Conservation (phyloP, 2,329 filamentous ascomycete species). For the Sordariomycetes sp. region DNA sequence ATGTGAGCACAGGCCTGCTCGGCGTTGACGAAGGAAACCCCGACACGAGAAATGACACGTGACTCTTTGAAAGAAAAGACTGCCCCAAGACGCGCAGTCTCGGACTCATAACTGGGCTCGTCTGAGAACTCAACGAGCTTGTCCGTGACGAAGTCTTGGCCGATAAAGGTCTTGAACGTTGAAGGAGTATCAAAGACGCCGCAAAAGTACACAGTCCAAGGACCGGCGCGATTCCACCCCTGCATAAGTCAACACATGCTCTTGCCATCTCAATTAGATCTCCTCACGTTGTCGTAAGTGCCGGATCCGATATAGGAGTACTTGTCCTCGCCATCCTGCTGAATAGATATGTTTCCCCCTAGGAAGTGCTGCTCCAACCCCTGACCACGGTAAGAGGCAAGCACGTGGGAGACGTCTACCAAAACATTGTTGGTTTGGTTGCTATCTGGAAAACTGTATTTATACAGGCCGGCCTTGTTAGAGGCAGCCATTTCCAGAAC, state of each 20-base stretch:
- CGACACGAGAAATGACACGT: constrained; percentile 54
- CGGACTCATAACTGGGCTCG: constrained; percentile 20
- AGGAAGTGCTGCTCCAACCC: constrained; percentile 54
- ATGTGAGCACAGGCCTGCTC: constrained; percentile 62
- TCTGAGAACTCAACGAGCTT: constrained; percentile 21
- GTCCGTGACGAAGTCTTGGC: constrained; percentile 18
- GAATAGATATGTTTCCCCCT: constrained; percentile 46
- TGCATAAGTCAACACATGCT: constrained; percentile 13
- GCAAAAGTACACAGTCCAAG: constrained; percentile 57
- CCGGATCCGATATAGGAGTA: constrained; percentile 49
- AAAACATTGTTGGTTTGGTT: constrained; percentile 35
- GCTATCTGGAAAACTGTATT: constrained; percentile 46
- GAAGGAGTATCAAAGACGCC: constrained; percentile 44
- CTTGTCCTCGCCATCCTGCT: constrained; percentile 22
- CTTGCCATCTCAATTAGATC: too few relatives aligned
- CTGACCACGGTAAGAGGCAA: constrained; percentile 51
- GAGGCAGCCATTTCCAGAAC: constrained; percentile 48
- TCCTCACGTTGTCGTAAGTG: constrained; percentile 49
- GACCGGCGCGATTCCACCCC: constrained; percentile 54
- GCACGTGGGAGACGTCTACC: constrained; percentile 57
- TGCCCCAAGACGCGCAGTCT: constrained; percentile 31
- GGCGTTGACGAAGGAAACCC: constrained; percentile 60
- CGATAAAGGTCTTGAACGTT: constrained; percentile 34
- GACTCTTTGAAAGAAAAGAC: constrained; percentile 44
- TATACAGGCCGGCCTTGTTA: constrained; percentile 47